A percentile compares a stretch with the other conserved stretches of the same genome.
These are phyloP conservation scores for Cornus controversa DNA, from an alignment of 148 eudicot genomes.

Conservation along the genomic window DNA sequence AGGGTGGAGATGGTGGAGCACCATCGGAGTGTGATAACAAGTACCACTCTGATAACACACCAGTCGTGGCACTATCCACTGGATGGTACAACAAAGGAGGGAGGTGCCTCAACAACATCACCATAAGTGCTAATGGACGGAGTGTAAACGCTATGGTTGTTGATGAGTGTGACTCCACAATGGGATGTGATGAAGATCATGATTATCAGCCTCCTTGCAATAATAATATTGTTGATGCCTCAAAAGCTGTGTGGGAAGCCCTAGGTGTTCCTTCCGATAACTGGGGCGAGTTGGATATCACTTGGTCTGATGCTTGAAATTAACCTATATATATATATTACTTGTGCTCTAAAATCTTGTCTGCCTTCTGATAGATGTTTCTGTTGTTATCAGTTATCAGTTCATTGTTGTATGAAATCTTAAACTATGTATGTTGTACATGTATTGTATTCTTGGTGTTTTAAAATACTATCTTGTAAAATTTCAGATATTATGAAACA, in stretches of 20 bases:
- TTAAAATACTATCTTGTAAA: too few species aligned
- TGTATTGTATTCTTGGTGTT: too few species aligned
- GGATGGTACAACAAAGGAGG: slow-evolving; percentile 23
- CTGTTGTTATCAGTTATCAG: too few species aligned
- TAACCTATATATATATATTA: too few species aligned
- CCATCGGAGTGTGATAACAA: slow-evolving; percentile 22
- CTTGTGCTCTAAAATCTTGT: too few species aligned
- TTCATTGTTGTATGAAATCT: too few species aligned
- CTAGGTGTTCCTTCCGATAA: slow-evolving; percentile 19
- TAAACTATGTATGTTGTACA: too few species aligned
- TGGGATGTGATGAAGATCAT: slow-evolving; percentile 30
- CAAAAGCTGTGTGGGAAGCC: slow-evolving; percentile 36
- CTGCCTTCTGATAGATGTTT: too few species aligned
- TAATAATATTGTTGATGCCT: slow-evolving; percentile 34
- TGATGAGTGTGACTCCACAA: slow-evolving; percentile 40
- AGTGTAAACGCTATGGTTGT: slow-evolving; percentile 29
- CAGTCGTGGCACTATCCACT: slow-evolving; percentile 19
- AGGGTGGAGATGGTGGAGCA: slow-evolving; percentile 23
- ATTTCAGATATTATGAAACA: too few species aligned
- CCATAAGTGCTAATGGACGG: slow-evolving; percentile 14
- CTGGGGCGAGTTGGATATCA: slow-evolving; percentile 24
- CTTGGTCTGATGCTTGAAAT: slow-evolving; percentile 24
- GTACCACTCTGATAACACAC: slow-evolving; percentile 19
- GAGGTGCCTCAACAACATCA: slow-evolving; percentile 21
- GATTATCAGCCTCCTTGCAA: slow-evolving; percentile 38